Percentiles rank a stretch among this genome's conserved stretches.
Conservation (phyloP, 371 early-diverging fungal genomes). For the Syncephalastrum monosporum region DNA sequence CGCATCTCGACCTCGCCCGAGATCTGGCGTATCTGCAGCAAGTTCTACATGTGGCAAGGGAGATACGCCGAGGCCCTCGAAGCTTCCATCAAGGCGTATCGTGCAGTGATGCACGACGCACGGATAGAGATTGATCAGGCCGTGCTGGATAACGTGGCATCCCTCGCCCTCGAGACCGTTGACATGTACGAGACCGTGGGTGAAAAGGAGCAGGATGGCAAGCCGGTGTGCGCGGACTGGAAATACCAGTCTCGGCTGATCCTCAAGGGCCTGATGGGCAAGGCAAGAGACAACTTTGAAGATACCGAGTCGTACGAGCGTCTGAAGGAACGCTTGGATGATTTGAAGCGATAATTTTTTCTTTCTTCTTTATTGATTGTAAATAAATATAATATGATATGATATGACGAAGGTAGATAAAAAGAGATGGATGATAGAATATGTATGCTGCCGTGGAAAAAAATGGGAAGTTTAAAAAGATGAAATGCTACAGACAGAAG, state of each 20-base stretch:
- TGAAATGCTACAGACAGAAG: neutral
- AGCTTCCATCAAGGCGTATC: slow-evolving; percentile 79
- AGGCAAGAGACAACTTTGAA: slow-evolving; percentile 74
- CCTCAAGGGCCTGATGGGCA: slow-evolving; percentile 80
- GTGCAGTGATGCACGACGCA: slow-evolving; percentile 74
- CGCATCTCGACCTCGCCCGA: slow-evolving; percentile 75
- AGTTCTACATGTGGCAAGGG: slow-evolving; percentile 71
- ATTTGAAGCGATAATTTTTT: slow-evolving; percentile 37
- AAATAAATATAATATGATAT: neutral
- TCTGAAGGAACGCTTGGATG: slow-evolving; percentile 59
- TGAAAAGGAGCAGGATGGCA: slow-evolving; percentile 39
- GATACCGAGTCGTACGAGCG: slow-evolving; percentile 61
- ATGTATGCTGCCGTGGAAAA: slow-evolving; percentile 1
- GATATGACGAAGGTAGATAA: neutral
- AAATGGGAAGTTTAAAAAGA: too few species aligned
- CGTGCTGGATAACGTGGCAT: slow-evolving; percentile 70
- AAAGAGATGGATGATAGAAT: neutral
- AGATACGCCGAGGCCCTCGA: slow-evolving; percentile 72
- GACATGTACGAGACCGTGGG: slow-evolving; percentile 78
- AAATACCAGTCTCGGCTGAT: slow-evolving; percentile 79
- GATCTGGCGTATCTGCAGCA: slow-evolving; percentile 76
- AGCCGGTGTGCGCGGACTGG: slow-evolving; percentile 82
- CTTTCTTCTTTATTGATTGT: slow-evolving; percentile 4
- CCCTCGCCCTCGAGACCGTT: slow-evolving; percentile 71
- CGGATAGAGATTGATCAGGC: slow-evolving; percentile 62